Conservation (phyloP, 306 rosid species). For the cucumber (Cucumis sativus) region DNA sequence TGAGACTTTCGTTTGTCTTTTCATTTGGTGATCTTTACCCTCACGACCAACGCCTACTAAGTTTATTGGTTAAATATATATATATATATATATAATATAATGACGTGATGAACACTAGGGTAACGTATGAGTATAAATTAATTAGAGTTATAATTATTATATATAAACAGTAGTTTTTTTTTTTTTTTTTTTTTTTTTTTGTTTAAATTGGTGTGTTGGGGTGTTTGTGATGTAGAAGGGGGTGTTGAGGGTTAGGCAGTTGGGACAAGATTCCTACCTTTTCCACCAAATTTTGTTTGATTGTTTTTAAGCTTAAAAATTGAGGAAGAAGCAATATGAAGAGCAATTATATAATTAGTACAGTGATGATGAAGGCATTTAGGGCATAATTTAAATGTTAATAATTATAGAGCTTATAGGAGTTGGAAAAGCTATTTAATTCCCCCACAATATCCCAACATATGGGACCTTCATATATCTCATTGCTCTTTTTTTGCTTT, state of each 20-base stretch:
- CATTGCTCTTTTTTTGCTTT: background rate
- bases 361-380: conserved; percentile 1
- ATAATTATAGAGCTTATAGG: background rate
- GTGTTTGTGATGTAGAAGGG: background rate
- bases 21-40: no score
- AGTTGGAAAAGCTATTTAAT: background rate
- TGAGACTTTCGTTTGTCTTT: no score
- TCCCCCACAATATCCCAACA: conserved; percentile 8
- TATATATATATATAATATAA: no score
- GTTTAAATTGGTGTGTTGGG: background rate
- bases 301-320: background rate
- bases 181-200: no score
- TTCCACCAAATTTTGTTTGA: background rate
- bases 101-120: no score
- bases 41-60: no score
- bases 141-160: no score
- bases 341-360: background rate
- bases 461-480: conserved; percentile 7
- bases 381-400: background rate
- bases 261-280: background rate
- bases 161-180: no score
- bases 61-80: no score
- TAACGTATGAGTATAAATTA: no score
- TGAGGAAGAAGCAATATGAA: conserved; percentile 8
- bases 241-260: background rate